phyloP scores from a whole-genome alignment of 163 green algal genomes.

The Trebouxia gelatinosa region DNA sequence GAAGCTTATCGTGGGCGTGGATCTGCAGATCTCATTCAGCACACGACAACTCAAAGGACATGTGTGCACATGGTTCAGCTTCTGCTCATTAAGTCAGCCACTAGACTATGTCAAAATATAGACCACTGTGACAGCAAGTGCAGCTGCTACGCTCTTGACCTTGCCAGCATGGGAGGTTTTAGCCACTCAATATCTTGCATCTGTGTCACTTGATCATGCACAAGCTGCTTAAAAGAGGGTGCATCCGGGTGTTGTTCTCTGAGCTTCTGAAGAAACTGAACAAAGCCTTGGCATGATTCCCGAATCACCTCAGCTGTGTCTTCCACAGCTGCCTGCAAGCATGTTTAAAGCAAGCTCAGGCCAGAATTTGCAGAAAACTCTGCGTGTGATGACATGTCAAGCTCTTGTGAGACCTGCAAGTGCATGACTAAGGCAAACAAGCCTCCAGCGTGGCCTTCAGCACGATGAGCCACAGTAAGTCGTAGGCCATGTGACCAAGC shows the following conservation, averaged over 20 bases:
- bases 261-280: slow-evolving; percentile 55
- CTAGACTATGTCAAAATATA: no score
- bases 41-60: background rate
- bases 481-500: background rate
- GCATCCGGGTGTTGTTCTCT: slow-evolving; percentile 1
- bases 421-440: no score
- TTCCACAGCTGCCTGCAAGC: slow-evolving; percentile 56
- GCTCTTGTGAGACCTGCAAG: no score
- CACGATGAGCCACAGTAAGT: background rate
- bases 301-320: slow-evolving; percentile 41
- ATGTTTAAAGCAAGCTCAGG: background rate
- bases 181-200: slow-evolving; percentile 69
- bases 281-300: slow-evolving; percentile 60
- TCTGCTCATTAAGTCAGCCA: background rate
- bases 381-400: no score
- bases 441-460: background rate
- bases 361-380: background rate
- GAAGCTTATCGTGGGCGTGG: background rate
- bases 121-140: background rate
- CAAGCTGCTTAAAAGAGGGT: slow-evolving; percentile 12
- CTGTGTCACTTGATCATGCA: slow-evolving; percentile 34
- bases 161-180: slow-evolving; percentile 72
- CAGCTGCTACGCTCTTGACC: background rate
- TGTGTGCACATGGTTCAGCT: background rate
- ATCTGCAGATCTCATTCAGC: background rate